Base-by-base conservation (phyloP, 2,329 filamentous ascomycete genomes). In the Lasiodiplodia sp. region DNA sequence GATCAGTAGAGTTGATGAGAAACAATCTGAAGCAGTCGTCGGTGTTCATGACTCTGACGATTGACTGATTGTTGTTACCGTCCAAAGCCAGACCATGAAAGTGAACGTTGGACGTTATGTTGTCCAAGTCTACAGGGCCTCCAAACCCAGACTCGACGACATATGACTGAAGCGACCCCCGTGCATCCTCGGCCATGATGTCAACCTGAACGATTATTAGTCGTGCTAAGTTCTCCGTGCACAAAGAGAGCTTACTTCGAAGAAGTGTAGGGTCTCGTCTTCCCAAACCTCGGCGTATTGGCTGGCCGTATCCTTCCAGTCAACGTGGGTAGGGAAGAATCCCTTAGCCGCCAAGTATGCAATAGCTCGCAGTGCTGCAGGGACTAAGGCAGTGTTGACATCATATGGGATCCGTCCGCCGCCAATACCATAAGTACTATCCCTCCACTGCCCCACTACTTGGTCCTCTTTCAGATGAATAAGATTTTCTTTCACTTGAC, bases 11-110 rank as follows among this genome's bases (percentile, higher is more conserved):
- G 72, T 90, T 89, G 44, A 90, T 81, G 1, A 91, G 78, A 75
- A 89, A 90, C 68, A 86, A 85, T 1, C 87, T 86, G 79, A 90
- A 91, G 64, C 85, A 88, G 69, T 88, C 86, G 70, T 91, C 89
- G 0, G 86, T 89, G 74, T 91, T 88, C 82, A 89, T 87, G 21
- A 90, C 82, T 34, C 81, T 79, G 0, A 90, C 86, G 18, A 85
- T 75, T 1, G 82, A 74, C 34, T 85, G 80, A 25, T 84, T 78
- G 57, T 83, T 77, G 68, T 84, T 81, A 2, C 84, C 87, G 4
- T 88, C 82, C 0, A 91, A 82, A 0, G 88, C 81, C 2, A 91
- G 74, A 4, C 84, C 87, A 70, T 90, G 85, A 77, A 86, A 88
- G 0, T 78, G 78, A 0, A 89, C 74, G 37, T 85, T 79, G 0